These are phyloP conservation scores for Entomortierella beljakovae DNA, from an alignment of 192 early-diverging fungal genomes.

Conservation along the genomic window DNA sequence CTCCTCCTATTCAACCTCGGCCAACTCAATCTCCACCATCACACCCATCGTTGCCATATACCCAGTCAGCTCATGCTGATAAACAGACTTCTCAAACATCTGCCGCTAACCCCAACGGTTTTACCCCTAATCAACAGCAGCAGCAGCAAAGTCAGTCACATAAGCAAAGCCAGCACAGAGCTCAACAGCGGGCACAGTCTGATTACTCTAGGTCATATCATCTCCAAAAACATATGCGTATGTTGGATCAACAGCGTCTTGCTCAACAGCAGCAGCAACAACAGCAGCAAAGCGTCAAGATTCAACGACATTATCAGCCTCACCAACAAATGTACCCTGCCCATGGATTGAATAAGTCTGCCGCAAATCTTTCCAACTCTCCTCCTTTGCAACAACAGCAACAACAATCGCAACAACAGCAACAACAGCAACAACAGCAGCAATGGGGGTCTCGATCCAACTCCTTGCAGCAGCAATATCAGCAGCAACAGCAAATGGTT, in stretches of 20 bases:
- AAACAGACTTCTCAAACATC: constrained; percentile 5
- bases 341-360: not conserved
- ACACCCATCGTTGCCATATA: not conserved
- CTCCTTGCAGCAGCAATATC: constrained; percentile 13
- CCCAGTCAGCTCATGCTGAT: not conserved
- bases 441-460: not conserved
- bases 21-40: not conserved
- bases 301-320: constrained; percentile 40
- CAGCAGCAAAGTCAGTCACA: constrained; percentile 35
- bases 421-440: constrained; percentile 14
- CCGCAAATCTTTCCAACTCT: not conserved
- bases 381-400: constrained; percentile 1
- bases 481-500: constrained; percentile 8
- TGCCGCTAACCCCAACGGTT: not conserved
- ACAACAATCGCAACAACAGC: not conserved
- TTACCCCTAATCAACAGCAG: constrained; percentile 13
- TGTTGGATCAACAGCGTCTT: constrained; percentile 39
- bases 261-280: constrained; percentile 31
- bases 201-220: constrained; percentile 40
- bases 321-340: constrained; percentile 43
- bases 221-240: constrained; percentile 43
- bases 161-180: constrained; percentile 32
- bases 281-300: constrained; percentile 20
- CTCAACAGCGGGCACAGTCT: constrained; percentile 39
- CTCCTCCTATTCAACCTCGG: constrained; percentile 13